A percentile compares a stretch with the other conserved stretches of the same genome.
phyloP scores from a whole-genome alignment of 441 rosid species.

The Aquilaria agallochum region DNA sequence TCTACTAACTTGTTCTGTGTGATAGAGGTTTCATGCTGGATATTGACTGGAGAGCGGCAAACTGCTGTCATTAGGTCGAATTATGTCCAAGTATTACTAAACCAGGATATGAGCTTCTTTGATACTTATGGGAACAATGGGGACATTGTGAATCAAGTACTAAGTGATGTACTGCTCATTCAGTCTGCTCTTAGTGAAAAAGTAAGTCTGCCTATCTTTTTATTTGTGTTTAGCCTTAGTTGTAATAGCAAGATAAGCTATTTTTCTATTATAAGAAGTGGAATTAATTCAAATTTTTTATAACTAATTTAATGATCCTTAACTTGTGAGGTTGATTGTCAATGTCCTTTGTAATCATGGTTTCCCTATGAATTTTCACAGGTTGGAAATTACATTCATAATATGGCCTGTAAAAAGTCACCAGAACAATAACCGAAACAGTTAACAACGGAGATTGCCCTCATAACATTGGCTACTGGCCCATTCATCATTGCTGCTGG shows the following conservation, averaged over 20 bases:
- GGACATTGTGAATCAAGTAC: constrained; percentile 97
- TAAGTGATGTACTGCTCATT: constrained; percentile 96
- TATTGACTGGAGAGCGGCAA: constrained; percentile 96
- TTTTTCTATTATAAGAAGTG: no score
- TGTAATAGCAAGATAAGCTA: constrained; percentile 2
- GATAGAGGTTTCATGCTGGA: constrained; percentile 99
- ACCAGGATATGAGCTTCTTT: constrained; percentile 99
- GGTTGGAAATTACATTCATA: constrained; percentile 99
- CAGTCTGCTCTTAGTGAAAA: constrained; percentile 99
- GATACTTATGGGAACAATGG: constrained; percentile 98
- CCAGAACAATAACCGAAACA: no score
- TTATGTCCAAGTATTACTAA: constrained; percentile 90
- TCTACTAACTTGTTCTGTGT: constrained; percentile 34
- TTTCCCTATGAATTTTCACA: constrained; percentile 29
- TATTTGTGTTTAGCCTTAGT: constrained; percentile 12
- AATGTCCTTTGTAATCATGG: constrained; percentile 16
- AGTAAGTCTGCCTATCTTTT: constrained; percentile 39
- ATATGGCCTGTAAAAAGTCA: no score
- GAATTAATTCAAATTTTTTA: no score
- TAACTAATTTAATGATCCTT: background rate
- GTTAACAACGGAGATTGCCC: constrained; percentile 89
- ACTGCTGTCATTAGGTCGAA: constrained; percentile 96
- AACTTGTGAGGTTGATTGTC: constrained; percentile 6
- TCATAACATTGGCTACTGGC: constrained; percentile 91
- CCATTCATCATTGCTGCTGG: constrained; percentile 99